Evolutionary conservation across 805 yeast genomes (phyloP).

Genomic region (Ogataea angusta): DNA sequence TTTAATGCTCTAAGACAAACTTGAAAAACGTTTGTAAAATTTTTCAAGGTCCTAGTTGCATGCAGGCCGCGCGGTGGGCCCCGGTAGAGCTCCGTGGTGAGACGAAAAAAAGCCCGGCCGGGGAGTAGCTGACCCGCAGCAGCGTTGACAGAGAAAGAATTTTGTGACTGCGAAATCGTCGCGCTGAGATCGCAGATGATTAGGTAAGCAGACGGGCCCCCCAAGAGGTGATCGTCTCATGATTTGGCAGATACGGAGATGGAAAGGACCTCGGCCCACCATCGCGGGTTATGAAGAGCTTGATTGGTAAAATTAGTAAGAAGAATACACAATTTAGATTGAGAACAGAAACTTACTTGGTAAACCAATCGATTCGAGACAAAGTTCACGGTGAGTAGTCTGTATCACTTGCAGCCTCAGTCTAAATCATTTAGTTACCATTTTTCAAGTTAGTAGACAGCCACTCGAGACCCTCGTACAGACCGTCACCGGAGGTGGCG

Average conservation of each 20-base stretch:
- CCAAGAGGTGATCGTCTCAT: not conserved
- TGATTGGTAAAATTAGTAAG: constrained; percentile 12
- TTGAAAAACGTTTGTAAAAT: constrained; percentile 9
- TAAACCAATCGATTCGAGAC: constrained; percentile 3
- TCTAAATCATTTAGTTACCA: constrained; percentile 36
- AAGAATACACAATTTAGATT: constrained; percentile 20
- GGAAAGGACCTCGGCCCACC: too few relatives aligned
- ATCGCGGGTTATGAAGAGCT: not conserved
- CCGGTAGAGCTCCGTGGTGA: constrained; percentile 1
- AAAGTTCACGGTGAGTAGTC: constrained; percentile 3
- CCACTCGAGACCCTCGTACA: constrained; percentile 98
- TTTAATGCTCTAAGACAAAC: constrained; percentile 12
- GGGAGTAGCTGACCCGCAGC: not conserved
- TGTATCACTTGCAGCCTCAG: constrained; percentile 13
- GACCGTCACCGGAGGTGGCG: constrained; percentile 99
- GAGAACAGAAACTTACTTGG: constrained; percentile 12
- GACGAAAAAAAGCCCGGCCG: not conserved
- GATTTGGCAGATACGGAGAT: not conserved
- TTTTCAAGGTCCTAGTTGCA: constrained; percentile 11
- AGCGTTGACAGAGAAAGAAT: not conserved
- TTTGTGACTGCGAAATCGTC: constrained; percentile 12
- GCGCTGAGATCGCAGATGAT: not conserved
- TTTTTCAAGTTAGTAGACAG: constrained; percentile 85
- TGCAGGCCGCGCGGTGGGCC: constrained; percentile 2
- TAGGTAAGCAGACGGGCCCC: not conserved